A percentile compares a stretch with the other conserved stretches of the same genome.
Conservation (phyloP, 2,329 filamentous ascomycete species). For the Sordariomycetes sp. region DNA sequence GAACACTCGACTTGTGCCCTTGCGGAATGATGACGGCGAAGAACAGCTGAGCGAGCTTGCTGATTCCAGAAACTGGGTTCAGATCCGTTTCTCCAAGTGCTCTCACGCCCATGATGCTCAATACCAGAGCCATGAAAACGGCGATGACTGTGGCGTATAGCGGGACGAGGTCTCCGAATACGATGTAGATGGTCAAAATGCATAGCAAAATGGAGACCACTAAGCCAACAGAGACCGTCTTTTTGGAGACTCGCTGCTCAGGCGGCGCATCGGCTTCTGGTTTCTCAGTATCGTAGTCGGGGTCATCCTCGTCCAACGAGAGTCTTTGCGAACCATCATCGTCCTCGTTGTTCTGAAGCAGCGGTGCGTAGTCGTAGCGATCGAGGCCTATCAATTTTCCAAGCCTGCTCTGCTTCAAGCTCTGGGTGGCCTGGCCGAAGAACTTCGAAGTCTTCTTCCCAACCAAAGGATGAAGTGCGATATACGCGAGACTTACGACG, state of each 20-base stretch:
- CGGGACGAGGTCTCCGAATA: conserved; percentile 77
- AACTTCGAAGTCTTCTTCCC: conserved; percentile 5
- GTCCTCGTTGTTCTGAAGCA: conserved; percentile 8
- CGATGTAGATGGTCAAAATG: conserved; percentile 68
- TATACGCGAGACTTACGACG: conserved; percentile 75
- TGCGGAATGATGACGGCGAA: conserved; percentile 85
- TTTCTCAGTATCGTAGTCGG: conserved; percentile 26
- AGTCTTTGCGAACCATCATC: conserved; percentile 3
- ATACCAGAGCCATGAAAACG: conserved; percentile 73
- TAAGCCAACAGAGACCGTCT: conserved; percentile 66
- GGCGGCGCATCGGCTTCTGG: conserved; percentile 80
- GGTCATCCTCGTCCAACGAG: conserved; percentile 4
- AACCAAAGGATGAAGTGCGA: conserved; percentile 54
- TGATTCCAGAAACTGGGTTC: conserved; percentile 93
- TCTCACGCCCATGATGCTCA: conserved; percentile 65
- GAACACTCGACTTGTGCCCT: conserved; percentile 72
- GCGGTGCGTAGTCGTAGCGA: conserved; percentile 12
- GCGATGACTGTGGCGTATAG: conserved; percentile 67
- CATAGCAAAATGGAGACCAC: conserved; percentile 71
- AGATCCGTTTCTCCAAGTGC: conserved; percentile 78
- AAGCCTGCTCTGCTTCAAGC: conserved; percentile 10
- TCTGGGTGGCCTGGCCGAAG: conserved; percentile 6
- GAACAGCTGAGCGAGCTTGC: conserved; percentile 90
- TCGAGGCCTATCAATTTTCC: conserved; percentile 10
- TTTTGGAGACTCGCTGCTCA: conserved; percentile 69